Percentiles rank a stretch among this genome's conserved stretches.
Evolutionary conservation across 352 stramenopile genomes (phyloP).

Genomic region (Pythium sp.): DNA sequence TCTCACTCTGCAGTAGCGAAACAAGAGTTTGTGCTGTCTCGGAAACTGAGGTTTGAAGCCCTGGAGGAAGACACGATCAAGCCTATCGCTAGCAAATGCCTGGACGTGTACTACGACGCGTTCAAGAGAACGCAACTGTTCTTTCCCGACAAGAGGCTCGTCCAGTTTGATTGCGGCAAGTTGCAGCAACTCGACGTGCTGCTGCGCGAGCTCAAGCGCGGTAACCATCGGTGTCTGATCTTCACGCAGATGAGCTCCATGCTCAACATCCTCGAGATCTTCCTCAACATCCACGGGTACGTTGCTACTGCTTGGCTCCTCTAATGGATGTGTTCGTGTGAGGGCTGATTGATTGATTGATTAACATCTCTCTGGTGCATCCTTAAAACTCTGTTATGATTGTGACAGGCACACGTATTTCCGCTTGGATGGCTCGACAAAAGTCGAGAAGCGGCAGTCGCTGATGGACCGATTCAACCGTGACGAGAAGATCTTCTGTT

Average conservation of each 20-base stretch:
- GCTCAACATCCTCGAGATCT: conserved; percentile 98
- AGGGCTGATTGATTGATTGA: background rate
- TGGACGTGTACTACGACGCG: conserved; percentile 49
- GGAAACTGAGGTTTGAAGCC: conserved; percentile 22
- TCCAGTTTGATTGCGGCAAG: conserved; percentile 97
- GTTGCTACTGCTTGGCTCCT: background rate
- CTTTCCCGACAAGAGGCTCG: conserved; percentile 97
- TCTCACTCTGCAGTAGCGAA: background rate
- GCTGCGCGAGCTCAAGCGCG: conserved; percentile 94
- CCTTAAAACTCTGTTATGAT: background rate
- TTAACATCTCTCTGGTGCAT: conserved; percentile 4
- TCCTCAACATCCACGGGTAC: conserved; percentile 96
- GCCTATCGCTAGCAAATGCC: conserved; percentile 34
- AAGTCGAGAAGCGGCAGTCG: conserved; percentile 93
- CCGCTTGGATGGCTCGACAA: conserved; percentile 96
- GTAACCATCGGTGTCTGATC: conserved; percentile 93
- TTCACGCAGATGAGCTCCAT: conserved; percentile 99
- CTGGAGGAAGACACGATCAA: conserved; percentile 21
- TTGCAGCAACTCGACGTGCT: conserved; percentile 89
- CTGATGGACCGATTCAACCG: conserved; percentile 99
- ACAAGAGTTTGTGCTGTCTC: conserved; percentile 34
- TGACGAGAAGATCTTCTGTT: conserved; percentile 97
- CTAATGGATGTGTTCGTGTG: background rate
- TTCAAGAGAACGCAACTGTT: conserved; percentile 88
- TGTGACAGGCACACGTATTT: conserved; percentile 91